Evolutionary conservation across 805 yeast species (phyloP), one percentile per base, ranked within the genome.

Genomic region (Candida easanensis): DNA sequence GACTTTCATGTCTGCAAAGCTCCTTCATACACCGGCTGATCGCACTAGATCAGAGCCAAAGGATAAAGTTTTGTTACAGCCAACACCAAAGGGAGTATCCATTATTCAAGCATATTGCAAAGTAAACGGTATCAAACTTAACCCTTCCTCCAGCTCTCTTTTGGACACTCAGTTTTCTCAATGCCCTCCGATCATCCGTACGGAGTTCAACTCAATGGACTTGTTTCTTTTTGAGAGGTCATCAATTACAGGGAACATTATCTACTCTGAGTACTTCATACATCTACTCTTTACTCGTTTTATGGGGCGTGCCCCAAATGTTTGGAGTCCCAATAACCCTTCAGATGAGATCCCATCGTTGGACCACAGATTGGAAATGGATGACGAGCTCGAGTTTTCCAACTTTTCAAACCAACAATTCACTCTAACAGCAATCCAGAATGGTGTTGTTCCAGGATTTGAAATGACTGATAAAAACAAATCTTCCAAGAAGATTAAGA

Each of bases 51-150:
- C 58, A 13, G 64, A 59, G 33, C 71, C 81, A 5, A 73, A 73
- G 39, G 63, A 56, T 0, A 66, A 63, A 4, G 65, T 70, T 0
- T 46, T 68, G 2, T 57, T 88, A 22, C 97, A 91, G 58, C 96
- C 96, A 4, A 88, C 97, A 0, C 89, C 97, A 0, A 91, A 91
- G 57, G 98, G 97, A 1, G 79, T 88, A 7, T 81, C 88, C 0
- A 56, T 88, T 0, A 62, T 90, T 2, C 79, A 77, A 38, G 66
- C 70, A 15, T 88, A 82, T 58, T 79, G 84, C 48, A 66, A 70
- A 39, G 74, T 68, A 33, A 61, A 73, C 36, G 95, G 89, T 0
- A 60, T 80, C 37, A 69, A 64, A 35, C 61, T 62, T 14, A 17
- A 32, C 34, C 5, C 34, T n/a, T 11, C 34, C 14, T 6, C 33